These are phyloP conservation scores for Pseudogymnoascus verrucosus DNA, from an alignment of 2,329 filamentous ascomycete species.

Conservation along the genomic window DNA sequence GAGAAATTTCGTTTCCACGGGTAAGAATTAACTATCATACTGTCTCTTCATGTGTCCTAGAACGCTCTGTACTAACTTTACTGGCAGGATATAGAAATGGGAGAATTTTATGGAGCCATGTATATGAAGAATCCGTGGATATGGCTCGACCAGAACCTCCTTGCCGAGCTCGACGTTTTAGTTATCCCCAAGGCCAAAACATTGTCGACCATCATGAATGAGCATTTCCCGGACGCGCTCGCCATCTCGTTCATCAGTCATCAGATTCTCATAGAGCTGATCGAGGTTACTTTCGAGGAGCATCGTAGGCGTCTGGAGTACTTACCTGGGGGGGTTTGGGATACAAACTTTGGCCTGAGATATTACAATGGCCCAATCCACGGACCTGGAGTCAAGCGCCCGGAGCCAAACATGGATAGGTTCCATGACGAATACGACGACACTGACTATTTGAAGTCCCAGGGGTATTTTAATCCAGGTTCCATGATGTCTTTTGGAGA, in stretches of 20 bases:
- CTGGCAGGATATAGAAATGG: neutral
- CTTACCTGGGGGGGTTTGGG: neutral
- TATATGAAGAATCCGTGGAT: neutral
- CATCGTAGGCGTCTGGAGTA: neutral
- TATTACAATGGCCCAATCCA: neutral
- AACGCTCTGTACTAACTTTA: neutral
- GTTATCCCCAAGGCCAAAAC: neutral
- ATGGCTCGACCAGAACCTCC: neutral
- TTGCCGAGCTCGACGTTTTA: neutral
- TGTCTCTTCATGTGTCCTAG: neutral
- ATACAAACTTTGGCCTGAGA: neutral
- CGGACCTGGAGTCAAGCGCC: neutral
- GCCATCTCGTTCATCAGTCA: neutral
- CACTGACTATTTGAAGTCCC: neutral
- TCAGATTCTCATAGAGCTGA: neutral
- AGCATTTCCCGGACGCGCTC: neutral
- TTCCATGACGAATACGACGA: neutral
- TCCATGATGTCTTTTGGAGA: neutral
- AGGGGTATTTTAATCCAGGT: neutral
- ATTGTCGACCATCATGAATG: neutral
- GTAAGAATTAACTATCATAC: slow-evolving; percentile 12
- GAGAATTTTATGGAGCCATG: neutral
- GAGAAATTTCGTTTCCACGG: neutral
- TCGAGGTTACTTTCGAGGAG: neutral
- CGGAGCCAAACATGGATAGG: neutral